Evolutionary conservation across 169 alveolate species (phyloP).

Genomic region (Prorocentrum cordatum): DNA sequence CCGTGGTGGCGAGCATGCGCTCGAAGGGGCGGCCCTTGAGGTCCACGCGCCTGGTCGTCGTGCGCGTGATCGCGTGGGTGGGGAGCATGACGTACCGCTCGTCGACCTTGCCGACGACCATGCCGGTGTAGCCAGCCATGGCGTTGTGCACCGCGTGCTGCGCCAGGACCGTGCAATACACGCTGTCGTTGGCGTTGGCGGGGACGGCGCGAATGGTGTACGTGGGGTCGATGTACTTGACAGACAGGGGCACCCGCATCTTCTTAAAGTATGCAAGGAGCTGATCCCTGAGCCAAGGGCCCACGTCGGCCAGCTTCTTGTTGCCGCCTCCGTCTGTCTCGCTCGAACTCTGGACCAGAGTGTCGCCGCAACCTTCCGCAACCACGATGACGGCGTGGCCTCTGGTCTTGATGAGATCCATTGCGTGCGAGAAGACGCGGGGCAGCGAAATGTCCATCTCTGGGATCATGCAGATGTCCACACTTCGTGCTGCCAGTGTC

Average conservation of each 20-base stretch:
- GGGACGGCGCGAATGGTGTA: conserved; percentile 56
- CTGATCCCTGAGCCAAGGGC: not conserved
- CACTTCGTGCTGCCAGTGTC: not conserved
- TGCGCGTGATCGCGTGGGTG: too few species aligned
- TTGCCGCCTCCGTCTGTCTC: not conserved
- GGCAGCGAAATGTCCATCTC: not conserved
- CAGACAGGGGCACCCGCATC: not conserved
- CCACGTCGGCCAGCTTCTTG: not conserved
- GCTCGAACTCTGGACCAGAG: not conserved
- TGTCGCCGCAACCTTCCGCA: not conserved
- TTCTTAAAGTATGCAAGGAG: not conserved
- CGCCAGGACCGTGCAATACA: conserved; percentile 54
- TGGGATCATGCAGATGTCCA: not conserved
- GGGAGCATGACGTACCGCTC: too few species aligned
- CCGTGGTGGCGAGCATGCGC: conserved; percentile 47
- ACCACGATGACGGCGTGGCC: not conserved
- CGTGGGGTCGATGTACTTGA: conserved; percentile 64
- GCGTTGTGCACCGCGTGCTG: conserved; percentile 63
- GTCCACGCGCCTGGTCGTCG: conserved; percentile 68
- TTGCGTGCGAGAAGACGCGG: not conserved
- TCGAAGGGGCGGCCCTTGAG: conserved; percentile 33
- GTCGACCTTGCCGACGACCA: conserved; percentile 53
- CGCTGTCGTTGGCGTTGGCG: conserved; percentile 65
- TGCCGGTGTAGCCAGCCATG: conserved; percentile 67
- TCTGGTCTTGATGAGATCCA: not conserved